Evolutionary conservation across 768 basidiomycete genomes (phyloP).

Genomic region (Gloeopeniophorella convolvens): DNA sequence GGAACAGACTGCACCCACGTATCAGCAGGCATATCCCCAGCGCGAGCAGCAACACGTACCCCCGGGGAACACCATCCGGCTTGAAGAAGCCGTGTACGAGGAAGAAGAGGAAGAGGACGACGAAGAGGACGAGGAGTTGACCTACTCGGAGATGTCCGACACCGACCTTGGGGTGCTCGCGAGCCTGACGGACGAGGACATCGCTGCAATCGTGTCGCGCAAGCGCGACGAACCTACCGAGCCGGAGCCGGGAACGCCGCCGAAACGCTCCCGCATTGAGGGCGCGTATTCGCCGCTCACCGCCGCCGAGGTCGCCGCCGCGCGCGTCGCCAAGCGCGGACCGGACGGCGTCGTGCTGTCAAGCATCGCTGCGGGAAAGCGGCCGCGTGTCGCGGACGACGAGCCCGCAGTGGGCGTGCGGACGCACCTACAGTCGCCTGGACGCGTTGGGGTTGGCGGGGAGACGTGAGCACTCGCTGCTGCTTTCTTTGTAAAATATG

Average conservation of each 20-base stretch:
- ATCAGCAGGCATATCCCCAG: conserved; percentile 17
- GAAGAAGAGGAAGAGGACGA: conserved; percentile 32
- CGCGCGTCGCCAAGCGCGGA: conserved; percentile 15
- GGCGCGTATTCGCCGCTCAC: conserved; percentile 21
- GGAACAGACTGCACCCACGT: conserved; percentile 25
- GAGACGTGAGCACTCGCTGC: conserved; percentile 11
- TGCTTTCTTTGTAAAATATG: conserved; percentile 19
- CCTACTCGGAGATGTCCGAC: conserved; percentile 12
- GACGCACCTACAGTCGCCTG: not conserved
- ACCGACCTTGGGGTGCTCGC: conserved; percentile 6
- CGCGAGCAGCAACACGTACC: conserved; percentile 6
- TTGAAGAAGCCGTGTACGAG: conserved; percentile 22
- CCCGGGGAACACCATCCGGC: conserved; percentile 21
- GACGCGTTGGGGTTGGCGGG: conserved; percentile 1
- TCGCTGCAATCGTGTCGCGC: conserved; percentile 27
- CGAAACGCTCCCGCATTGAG: conserved; percentile 33
- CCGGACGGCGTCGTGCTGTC: conserved; percentile 18
- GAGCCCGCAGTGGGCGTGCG: not conserved
- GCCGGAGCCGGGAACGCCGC: conserved; percentile 33
- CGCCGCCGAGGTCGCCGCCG: conserved; percentile 8
- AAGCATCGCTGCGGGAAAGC: conserved; percentile 13
- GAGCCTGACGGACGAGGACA: conserved; percentile 25
- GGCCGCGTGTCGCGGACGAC: conserved; percentile 9
- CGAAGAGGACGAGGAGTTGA: conserved; percentile 29
- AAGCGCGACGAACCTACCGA: conserved; percentile 33